phyloP scores from a whole-genome alignment of 208 protist species.

The Wallacemonas sp. region DNA sequence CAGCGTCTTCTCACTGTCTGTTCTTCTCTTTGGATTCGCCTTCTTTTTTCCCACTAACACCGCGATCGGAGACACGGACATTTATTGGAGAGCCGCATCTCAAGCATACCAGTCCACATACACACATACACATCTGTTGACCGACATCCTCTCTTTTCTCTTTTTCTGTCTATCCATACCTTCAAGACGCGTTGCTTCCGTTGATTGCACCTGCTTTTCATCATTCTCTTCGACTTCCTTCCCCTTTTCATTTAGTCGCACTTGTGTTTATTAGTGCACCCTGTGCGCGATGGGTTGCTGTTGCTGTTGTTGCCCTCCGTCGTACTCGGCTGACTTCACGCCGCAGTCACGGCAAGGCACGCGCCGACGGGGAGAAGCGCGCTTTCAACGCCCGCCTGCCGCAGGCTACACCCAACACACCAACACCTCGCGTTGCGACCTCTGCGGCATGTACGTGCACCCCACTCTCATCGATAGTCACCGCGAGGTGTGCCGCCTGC shows the following conservation, averaged over 20 bases:
- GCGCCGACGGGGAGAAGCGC: background rate
- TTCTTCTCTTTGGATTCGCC: no score
- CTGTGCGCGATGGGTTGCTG: background rate
- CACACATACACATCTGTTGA: slow-evolving; percentile 7
- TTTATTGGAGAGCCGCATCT: background rate
- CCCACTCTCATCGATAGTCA: slow-evolving; percentile 57
- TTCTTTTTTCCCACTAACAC: no score
- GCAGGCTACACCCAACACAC: background rate
- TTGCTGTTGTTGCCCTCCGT: slow-evolving; percentile 20
- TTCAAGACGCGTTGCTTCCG: background rate
- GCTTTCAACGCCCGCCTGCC: background rate
- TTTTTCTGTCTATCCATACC: slow-evolving; percentile 6
- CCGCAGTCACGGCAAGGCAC: background rate
- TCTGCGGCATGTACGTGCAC: slow-evolving; percentile 49
- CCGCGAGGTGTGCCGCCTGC: slow-evolving; percentile 39
- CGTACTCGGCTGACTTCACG: background rate
- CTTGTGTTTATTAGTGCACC: background rate
- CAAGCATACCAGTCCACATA: background rate
- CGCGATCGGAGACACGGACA: no score
- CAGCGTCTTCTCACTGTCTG: no score
- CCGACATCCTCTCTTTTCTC: slow-evolving; percentile 8
- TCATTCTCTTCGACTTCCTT: background rate
- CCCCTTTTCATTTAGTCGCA: background rate
- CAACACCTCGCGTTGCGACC: slow-evolving; percentile 18
- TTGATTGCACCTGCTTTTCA: background rate